Evolutionary conservation across 2,329 filamentous ascomycete species (phyloP), one percentile per base, ranked within the genome.

Genomic region (Rutstroemia sp.): DNA sequence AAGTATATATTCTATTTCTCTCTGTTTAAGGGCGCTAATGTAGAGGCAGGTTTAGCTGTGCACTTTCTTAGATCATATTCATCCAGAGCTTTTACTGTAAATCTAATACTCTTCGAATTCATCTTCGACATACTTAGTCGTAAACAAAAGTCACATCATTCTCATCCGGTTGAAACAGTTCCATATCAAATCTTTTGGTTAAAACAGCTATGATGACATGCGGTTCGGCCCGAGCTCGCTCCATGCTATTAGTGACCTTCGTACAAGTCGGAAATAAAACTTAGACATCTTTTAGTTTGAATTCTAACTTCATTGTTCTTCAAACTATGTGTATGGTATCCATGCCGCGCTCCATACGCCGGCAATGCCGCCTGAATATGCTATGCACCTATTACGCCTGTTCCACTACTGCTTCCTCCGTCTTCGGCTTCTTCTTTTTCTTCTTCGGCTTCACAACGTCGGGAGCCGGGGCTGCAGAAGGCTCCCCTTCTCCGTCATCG

Each of bases 401-500:
- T 54, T 55, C 41, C n/a, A 23, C 16, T 12, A 30, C 19, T 23
- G 37, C 50, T 23, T 61, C 61, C 8, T 64, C 64, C 16, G 62
- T 56, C 51, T 61, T 64, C 10, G 60, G 54, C 41, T 65, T 65
- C 60, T 67, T 67, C 68, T 78, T 80, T 68, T 77, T 80, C 69
- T 73, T 74, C 66, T 75, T 78, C 6, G 74, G 67, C 59, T 75
- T 74, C 2, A 71, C 54, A 27, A 61, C 59, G 25, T 58, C 63
- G 5, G 56, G 25, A 18, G 25, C 54, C 47, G 58, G 55, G 51
- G 54, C 49, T 19, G 38, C 14, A 8, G 62, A 54, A 58, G 57
- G 37, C 39, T 62, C 65, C 47, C 58, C 60, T 42, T 49, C 57
- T 46, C 58, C 61, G 30, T 66, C 63, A 52, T 65, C 63, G 27